Percentiles rank a stretch among this genome's conserved stretches.
phyloP scores from a whole-genome alignment of 2,329 filamentous ascomycete species.

The Arthroderma sp. region DNA sequence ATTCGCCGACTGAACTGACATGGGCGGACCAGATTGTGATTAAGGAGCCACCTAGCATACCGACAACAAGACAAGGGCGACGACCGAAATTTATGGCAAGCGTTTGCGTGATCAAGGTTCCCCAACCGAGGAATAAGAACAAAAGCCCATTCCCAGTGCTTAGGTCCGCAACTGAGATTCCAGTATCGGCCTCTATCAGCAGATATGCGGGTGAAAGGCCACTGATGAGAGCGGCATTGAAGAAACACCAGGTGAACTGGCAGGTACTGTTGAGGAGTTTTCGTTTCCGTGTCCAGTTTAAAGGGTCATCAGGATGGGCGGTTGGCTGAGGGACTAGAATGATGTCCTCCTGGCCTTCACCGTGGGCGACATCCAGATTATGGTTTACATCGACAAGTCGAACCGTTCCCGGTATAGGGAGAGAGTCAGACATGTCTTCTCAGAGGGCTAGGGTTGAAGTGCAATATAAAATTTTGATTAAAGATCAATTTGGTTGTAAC shows the following conservation, averaged over 20 bases:
- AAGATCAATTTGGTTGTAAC: too few species aligned
- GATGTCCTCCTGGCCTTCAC: constrained; percentile 7
- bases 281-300: constrained; percentile 25
- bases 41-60: constrained; percentile 22
- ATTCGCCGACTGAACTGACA: constrained; percentile 32
- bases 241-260: constrained; percentile 8
- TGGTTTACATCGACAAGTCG: constrained; percentile 1
- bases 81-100: constrained; percentile 12
- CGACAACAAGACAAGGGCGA: constrained; percentile 8
- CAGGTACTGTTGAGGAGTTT: constrained; percentile 15
- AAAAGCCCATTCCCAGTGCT: constrained; percentile 5
- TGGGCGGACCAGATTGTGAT: constrained; percentile 34
- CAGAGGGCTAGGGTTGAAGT: too few species aligned
- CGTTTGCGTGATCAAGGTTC: constrained; percentile 8
- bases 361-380: constrained; percentile 10
- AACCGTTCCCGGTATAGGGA: neutral
- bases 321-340: constrained; percentile 15
- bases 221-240: constrained; percentile 32
- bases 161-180: constrained; percentile 25
- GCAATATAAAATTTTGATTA: too few species aligned
- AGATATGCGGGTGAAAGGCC: constrained; percentile 37
- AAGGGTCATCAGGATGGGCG: constrained; percentile 26
- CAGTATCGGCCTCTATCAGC: constrained; percentile 39
- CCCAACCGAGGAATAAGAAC: constrained; percentile 8
- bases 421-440: too few species aligned